Evolutionary conservation across 2,329 filamentous ascomycete genomes (phyloP).

Genomic region (Dactylellina cionopaga): DNA sequence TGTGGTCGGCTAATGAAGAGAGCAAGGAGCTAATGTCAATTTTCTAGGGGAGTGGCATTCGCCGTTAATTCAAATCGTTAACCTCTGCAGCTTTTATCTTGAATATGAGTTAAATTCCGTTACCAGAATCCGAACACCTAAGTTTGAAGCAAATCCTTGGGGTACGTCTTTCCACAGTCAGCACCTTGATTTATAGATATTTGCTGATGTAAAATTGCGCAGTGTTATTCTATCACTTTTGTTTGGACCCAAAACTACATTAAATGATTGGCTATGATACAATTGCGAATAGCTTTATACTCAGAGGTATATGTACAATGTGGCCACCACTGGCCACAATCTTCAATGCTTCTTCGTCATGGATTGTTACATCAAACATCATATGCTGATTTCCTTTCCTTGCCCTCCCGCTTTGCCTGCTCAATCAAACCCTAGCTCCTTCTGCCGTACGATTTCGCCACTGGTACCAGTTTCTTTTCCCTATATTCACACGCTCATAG

Average conservation of each 20-base stretch:
- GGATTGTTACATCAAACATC: neutral
- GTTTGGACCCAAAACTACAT: neutral
- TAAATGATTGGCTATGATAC: slow-evolving; percentile 18
- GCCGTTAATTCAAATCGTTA: neutral
- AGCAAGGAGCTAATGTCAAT: neutral
- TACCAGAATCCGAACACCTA: too few species aligned
- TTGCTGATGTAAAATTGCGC: neutral
- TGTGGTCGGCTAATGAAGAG: neutral
- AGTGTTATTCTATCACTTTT: neutral
- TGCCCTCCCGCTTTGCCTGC: neutral
- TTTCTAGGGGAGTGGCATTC: slow-evolving; percentile 12
- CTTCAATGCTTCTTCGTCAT: neutral
- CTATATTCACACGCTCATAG: slow-evolving; percentile 61
- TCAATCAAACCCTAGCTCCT: slow-evolving; percentile 70
- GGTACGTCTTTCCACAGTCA: too few species aligned
- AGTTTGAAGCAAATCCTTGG: too few species aligned
- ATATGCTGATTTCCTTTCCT: neutral
- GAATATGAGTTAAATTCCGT: too few species aligned
- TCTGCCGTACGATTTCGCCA: slow-evolving; percentile 77
- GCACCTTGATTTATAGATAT: too few species aligned
- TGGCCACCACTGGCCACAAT: neutral
- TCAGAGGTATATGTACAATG: slow-evolving; percentile 28
- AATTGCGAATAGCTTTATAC: slow-evolving; percentile 3
- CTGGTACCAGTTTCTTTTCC: slow-evolving; percentile 74
- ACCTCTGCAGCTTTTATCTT: too few species aligned